A percentile compares a stretch with the other conserved stretches of the same genome.
These are phyloP conservation scores for Echites panduratus DNA, from an alignment of 257 asterid genomes.

Conservation along the genomic window DNA sequence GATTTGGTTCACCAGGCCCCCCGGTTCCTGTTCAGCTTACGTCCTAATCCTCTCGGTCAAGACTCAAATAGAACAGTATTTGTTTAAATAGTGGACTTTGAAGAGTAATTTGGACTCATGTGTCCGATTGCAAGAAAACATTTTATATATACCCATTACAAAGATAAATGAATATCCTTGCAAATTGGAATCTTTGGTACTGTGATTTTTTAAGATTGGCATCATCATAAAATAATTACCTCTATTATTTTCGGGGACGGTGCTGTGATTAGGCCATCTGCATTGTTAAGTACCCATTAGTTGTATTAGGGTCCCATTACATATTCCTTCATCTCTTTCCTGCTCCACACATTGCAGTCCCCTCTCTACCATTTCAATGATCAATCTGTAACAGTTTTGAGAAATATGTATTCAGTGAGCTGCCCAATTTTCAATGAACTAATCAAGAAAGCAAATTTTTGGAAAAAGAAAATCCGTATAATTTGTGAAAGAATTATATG, in stretches of 20 bases:
- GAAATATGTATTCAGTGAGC: constrained; percentile 11
- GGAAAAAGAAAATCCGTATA: not conserved
- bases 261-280: not conserved
- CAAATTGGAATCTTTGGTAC: constrained; percentile 4
- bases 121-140: constrained; percentile 3
- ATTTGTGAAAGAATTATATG: too few relatives aligned
- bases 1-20: not conserved
- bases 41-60: not conserved
- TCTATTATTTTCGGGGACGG: not conserved
- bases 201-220: constrained; percentile 17
- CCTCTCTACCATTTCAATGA: not conserved
- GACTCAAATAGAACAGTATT: not conserved
- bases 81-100: not conserved
- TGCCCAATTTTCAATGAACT: not conserved
- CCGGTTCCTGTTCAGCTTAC: not conserved
- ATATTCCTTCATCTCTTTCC: not conserved
- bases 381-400: not conserved
- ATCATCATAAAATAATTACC: constrained; percentile 25
- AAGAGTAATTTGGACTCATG: constrained; percentile 14
- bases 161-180: not conserved
- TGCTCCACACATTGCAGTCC: not conserved
- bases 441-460: not conserved
- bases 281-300: constrained; percentile 15
- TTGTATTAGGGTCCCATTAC: constrained; percentile 13
- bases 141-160: not conserved